These are phyloP conservation scores for Streptanthus diversifolius DNA, from an alignment of 345 rosid genomes.

Conservation along the genomic window DNA sequence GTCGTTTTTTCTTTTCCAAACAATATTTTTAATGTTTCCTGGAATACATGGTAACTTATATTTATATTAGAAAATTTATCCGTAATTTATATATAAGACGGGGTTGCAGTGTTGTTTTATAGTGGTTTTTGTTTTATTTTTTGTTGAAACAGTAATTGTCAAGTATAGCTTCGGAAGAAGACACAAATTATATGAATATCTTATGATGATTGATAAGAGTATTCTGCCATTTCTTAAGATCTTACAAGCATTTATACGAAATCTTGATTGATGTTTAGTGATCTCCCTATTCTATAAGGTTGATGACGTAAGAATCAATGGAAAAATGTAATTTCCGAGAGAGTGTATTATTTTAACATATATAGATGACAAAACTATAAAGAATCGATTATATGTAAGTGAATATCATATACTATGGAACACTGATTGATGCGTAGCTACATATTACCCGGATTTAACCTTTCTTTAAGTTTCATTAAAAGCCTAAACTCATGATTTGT, in stretches of 20 bases:
- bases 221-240: too few relatives aligned
- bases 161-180: not conserved
- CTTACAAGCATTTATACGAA: too few relatives aligned
- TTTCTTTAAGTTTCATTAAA: conserved; percentile 11
- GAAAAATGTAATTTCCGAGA: not conserved
- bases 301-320: not conserved
- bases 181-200: not conserved
- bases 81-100: not conserved
- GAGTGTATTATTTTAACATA: too few relatives aligned
- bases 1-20: not conserved
- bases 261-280: not conserved
- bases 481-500: conserved; percentile 21
- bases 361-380: too few relatives aligned
- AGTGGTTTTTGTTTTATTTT: not conserved
- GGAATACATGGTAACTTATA: not conserved
- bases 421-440: too few relatives aligned
- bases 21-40: not conserved
- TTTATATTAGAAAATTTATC: not conserved
- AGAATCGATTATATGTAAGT: too few relatives aligned
- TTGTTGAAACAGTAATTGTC: not conserved
- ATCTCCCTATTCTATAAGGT: not conserved
- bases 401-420: too few relatives aligned
- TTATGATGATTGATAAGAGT: too few relatives aligned
- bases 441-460: too few relatives aligned
- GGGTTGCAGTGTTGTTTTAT: too few relatives aligned